These are phyloP conservation scores for Ogataea nitratoaversa DNA, from an alignment of 805 yeast species.

Conservation along the genomic window DNA sequence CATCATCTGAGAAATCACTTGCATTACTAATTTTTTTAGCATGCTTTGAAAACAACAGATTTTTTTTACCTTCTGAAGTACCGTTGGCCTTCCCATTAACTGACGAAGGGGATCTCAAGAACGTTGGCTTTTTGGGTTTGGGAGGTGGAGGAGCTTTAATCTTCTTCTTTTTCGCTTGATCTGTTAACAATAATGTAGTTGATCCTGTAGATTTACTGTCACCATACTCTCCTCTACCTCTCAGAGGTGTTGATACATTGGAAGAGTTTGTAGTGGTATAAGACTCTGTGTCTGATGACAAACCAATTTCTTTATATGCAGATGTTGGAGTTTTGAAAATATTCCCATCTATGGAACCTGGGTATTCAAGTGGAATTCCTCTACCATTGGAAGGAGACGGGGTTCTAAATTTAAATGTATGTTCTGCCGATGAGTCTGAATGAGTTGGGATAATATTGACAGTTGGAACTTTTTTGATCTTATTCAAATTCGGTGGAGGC, in stretches of 20 bases:
- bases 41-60: background rate
- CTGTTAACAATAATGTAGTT: constrained; percentile 5
- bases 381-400: constrained; percentile 13
- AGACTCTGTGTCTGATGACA: constrained; percentile 1
- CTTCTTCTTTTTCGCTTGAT: constrained; percentile 8
- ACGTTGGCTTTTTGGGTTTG: constrained; percentile 61
- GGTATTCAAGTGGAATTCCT: background rate
- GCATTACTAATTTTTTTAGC: constrained; percentile 14
- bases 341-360: background rate
- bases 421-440: constrained; percentile 7
- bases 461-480: constrained; percentile 15
- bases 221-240: background rate
- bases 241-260: constrained; percentile 21
- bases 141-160: constrained; percentile 43
- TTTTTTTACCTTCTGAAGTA: background rate
- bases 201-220: background rate
- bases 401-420: constrained; percentile 6
- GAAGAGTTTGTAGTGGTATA: background rate
- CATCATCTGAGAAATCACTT: constrained; percentile 27
- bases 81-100: constrained; percentile 1
- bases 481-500: constrained; percentile 18
- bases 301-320: background rate
- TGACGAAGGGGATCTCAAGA: constrained; percentile 37
- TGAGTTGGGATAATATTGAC: background rate
- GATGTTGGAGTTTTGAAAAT: constrained; percentile 2